Evolutionary conservation across 768 basidiomycete species (phyloP).

Genomic region (Suillus plorans): DNA sequence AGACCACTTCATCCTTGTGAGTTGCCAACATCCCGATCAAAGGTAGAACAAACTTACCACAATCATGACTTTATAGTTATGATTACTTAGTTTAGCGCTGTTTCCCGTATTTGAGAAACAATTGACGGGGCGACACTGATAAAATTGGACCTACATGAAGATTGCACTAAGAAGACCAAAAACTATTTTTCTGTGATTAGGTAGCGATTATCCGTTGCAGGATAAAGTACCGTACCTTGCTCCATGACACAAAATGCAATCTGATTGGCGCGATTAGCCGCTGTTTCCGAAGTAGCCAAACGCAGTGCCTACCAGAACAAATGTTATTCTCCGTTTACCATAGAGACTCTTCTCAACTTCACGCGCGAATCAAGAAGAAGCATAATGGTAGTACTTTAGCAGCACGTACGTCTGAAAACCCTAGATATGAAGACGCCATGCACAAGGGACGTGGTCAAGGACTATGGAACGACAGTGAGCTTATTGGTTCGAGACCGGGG

Average conservation of each 20-base stretch:
- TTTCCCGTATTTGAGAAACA: neutral
- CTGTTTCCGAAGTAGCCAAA: too few relatives aligned
- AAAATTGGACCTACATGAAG: neutral
- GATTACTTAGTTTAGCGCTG: neutral
- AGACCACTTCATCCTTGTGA: slow-evolving; percentile 20
- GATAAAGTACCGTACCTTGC: neutral
- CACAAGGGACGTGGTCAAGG: neutral
- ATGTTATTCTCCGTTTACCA: neutral
- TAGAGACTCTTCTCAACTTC: neutral
- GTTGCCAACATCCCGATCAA: neutral
- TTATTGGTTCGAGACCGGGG: neutral
- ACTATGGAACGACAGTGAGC: neutral
- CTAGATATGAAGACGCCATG: neutral
- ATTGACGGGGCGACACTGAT: neutral
- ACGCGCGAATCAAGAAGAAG: neutral
- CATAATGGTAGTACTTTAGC: neutral
- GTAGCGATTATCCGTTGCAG: neutral
- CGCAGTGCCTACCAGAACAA: neutral
- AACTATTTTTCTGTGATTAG: neutral
- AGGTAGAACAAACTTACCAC: neutral
- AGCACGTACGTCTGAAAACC: neutral
- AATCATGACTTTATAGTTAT: neutral
- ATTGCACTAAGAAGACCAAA: neutral
- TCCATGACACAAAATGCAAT: neutral
- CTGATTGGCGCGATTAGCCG: neutral